Base-by-base conservation (phyloP, 2,329 filamentous ascomycete genomes). In the Myriosclerotinia scirpicola region DNA sequence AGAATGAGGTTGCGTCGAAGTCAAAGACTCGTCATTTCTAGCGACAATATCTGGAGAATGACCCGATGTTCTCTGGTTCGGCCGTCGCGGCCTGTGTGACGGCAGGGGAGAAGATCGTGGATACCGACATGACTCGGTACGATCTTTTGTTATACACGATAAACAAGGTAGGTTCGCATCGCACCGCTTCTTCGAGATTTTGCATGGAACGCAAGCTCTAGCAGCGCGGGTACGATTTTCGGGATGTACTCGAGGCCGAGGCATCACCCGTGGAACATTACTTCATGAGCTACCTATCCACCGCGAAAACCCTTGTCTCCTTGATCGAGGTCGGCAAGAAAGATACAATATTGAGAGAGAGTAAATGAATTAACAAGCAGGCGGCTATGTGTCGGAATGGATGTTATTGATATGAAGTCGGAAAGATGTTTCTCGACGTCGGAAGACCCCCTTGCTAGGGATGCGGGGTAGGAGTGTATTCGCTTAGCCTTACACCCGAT, bases 61-160 rank as follows among this genome's bases (percentile, higher is more conserved):
- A 8, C 30, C 42, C 42, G 30, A 60, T 36, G n/a, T 34, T 36
- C 44, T 36, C n/a, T 36, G 52, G 17, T 17, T 11, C 30, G 5
- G 42, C 20, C 42, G 56, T 48, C 42, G 56, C 20, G 42, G 20
- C 14, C 26, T 60, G 30, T 42, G 42, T 15, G 20, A 36, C 7
- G 56, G 36, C 14, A 48, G 30, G 7, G 42, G 42, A 22, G 42
- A 60, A 48, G 56, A 36, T 38, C 30, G 26, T n/a, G 56, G 56
- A 48, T 60, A 60, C n/a, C 30, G 56, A 34, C 56, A 60, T 34
- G 30, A 48, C n/a, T 60, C 44, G 56, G 56, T 48, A 17, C 56
- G 42, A 26, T 26, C 56, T 48, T 48, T 48, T 2, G 42, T 46
- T 36, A 60, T 42, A 48, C 56, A 60, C 20, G 56, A 48, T 9